Percentiles rank a stretch among this genome's conserved stretches.
phyloP scores from a whole-genome alignment of 345 rosid genomes.

The Aethionema arabicum region DNA sequence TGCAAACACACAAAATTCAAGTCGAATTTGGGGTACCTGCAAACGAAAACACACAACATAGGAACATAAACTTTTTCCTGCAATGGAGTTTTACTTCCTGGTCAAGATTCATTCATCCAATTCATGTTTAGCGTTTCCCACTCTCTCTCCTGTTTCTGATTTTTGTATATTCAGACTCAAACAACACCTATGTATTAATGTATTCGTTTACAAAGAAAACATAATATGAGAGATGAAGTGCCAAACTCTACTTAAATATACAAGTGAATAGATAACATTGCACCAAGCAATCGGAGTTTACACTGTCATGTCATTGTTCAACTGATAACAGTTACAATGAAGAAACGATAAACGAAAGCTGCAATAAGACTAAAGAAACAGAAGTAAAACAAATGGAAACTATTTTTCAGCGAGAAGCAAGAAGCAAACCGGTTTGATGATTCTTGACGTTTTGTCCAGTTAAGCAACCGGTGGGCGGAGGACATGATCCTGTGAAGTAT shows the following conservation, averaged over 20 bases:
- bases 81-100: conserved; percentile 27
- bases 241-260: conserved; percentile 49
- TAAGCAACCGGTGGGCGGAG: conserved; percentile 92
- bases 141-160: conserved; percentile 31
- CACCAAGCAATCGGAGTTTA: conserved; percentile 33
- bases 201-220: conserved; percentile 10
- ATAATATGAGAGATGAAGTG: conserved; percentile 24
- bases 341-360: conserved; percentile 39
- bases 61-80: conserved; percentile 25
- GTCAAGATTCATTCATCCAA: conserved; percentile 13
- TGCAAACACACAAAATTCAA: conserved; percentile 31
- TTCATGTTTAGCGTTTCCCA: conserved; percentile 27
- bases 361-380: conserved; percentile 41
- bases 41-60: conserved; percentile 30
- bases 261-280: conserved; percentile 44
- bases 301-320: conserved; percentile 37
- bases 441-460: conserved; percentile 29
- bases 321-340: conserved; percentile 46
- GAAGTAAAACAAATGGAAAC: conserved; percentile 41
- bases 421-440: conserved; percentile 43
- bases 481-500: conserved; percentile 95
- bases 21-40: neutral
- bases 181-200: conserved; percentile 33
- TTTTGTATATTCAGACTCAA: conserved; percentile 37
- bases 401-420: conserved; percentile 39